Base-by-base conservation (phyloP, 106 monocot genomes). In the Triglochin maritima region DNA sequence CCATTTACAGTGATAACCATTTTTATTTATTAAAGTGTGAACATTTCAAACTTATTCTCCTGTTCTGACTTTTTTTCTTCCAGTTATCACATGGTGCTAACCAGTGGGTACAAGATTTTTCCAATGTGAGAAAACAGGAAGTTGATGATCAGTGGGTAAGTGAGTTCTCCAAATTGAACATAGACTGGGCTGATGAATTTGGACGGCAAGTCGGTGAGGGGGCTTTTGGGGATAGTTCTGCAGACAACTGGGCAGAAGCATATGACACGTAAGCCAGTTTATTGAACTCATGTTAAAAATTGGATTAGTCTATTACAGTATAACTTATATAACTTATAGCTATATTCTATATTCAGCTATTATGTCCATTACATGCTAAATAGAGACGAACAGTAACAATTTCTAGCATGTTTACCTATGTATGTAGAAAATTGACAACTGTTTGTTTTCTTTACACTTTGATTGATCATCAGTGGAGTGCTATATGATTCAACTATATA, bases 181-280 rank as follows among this genome's bases (percentile, higher is more conserved):
- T 98, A 5, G 88, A 89, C 55, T 98, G 98, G 98, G 98, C 75
- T 49, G 92, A 98, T 56, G 98, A 98, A 79, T 98, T 88, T 85
- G 84, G 81, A 50, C 83, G 81, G 51, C 83, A 90, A 68, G 50
- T 82, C 16, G 67, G 76, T 67, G 76, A 81, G 64, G 85, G 84
- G 65, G 67, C 68, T 72, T 66, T 81, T 68, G 89, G 81, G 50
- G 87, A 83, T 51, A 85, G 77, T 65, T 67, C 81, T 79, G 77
- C 74, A 75, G 91, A 91, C 66, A 59, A 78, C 57, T 98, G 92
- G 88, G 81, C 71, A 57, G 86, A 98, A 70, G 60, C 73, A 57
- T 91, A 87, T 80, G 87, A 82, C 43, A 71, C 75, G 94, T 95
- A 66, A 77, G 69, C 65, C 54, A 9, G 56, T 42, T 52, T 52